Evolutionary conservation across 176 grass and related monocot genomes (phyloP), one percentile per base, ranked within the genome.

Genomic region (Tillandsia leiboldiana): DNA sequence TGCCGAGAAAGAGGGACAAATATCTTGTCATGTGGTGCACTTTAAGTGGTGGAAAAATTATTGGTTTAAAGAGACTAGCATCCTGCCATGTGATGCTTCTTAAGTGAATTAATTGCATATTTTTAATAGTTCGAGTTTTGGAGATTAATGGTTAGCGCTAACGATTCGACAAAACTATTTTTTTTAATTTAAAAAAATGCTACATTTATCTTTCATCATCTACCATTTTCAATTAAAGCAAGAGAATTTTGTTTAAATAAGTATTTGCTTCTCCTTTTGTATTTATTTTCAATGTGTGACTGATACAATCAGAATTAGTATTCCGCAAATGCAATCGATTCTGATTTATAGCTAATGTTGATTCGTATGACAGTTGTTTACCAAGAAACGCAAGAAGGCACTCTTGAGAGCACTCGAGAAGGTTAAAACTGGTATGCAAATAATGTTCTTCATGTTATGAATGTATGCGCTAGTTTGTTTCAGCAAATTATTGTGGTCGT

Each of bases 361-460:
- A 9, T 66, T 70, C 9, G 52, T 11, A 51, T 74, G 72, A 49
- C 80, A 96, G 91, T 88, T 80, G 80, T 78, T 96, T 52, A 82
- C 12, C 56, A 81, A 81, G 80, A 88, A 66, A 77, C 63, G 70
- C 66, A 96, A 96, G 80, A 76, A 54, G 73, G 79, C 87, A 67
- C 51, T 90, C 49, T 80, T 64, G 15, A 82, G 91, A 69, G 91
- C 91, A 9, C 80, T 96, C 27, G 85, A 88, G 85, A 96, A 96
- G 85, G 79, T 96, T 65, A 88, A 96, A 88, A 51, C 87, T 23
- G 91, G 91, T 88, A 75, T 52, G 17, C 12, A 12, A 20, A 48
- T 66, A 77, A 51, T 42, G 6, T 17, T 29, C 11, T 71, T 57
- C 54, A 59, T 59, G 14, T 17, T 9, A 59, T 59, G n/a, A 17